Percentiles rank a stretch among this genome's conserved stretches.
Evolutionary conservation across 2,329 filamentous ascomycete species (phyloP).

Genomic region (Apiospora kogelbergensis): DNA sequence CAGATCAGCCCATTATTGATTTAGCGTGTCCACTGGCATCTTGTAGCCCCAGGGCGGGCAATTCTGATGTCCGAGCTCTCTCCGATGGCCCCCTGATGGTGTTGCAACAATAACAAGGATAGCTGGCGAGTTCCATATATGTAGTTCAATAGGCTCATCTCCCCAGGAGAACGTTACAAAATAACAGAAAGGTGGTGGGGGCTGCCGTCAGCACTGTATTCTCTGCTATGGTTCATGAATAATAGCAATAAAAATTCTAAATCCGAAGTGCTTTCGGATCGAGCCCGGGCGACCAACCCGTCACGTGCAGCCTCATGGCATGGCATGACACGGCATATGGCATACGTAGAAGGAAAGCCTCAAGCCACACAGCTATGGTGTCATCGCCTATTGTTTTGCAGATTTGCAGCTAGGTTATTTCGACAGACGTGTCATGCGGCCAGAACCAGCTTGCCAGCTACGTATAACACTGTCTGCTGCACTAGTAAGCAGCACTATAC

Average conservation of each 20-base stretch:
- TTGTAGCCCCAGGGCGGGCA: neutral
- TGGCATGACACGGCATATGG: no score
- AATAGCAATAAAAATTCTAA: neutral
- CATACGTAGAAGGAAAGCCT: neutral
- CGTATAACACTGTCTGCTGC: neutral
- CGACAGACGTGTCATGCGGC: neutral
- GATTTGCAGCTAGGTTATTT: no score
- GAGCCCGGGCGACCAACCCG: neutral
- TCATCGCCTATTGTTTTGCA: neutral
- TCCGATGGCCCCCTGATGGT: neutral
- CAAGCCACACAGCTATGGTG: neutral
- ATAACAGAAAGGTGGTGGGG: slow-evolving; percentile 2
- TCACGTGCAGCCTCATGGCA: neutral
- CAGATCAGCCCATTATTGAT: slow-evolving; percentile 3
- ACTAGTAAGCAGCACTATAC: slow-evolving; percentile 3
- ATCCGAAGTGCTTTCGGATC: neutral
- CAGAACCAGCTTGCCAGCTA: neutral
- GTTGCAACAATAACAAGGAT: neutral
- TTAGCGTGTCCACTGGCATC: neutral
- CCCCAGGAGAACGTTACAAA: slow-evolving; percentile 4
- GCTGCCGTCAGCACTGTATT: slow-evolving; percentile 6
- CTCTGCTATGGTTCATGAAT: neutral
- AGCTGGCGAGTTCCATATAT: neutral
- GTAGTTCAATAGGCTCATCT: slow-evolving; percentile 5
- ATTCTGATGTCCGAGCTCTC: slow-evolving; percentile 4